Conservation (phyloP, 768 basidiomycete species). For the Tricholoma hemisulphureum region DNA sequence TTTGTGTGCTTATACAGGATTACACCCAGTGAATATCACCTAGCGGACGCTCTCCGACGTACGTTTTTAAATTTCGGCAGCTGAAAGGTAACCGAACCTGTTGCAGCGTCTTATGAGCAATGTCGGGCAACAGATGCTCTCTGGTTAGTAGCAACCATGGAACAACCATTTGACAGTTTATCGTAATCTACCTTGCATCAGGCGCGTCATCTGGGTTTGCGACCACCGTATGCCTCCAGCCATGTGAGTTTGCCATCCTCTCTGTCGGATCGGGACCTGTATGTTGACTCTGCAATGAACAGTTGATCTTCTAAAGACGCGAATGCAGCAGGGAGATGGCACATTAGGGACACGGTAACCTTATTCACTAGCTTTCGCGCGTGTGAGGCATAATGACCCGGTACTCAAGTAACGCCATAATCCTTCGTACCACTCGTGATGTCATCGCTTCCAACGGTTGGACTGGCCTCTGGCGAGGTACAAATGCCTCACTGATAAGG, state of each 20-base stretch:
- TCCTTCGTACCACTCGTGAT: slow-evolving; percentile 51
- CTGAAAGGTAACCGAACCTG: neutral
- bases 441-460: slow-evolving; percentile 66
- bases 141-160: slow-evolving; percentile 45
- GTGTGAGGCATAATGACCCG: slow-evolving; percentile 27
- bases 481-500: slow-evolving; percentile 76
- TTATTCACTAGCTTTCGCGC: neutral
- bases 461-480: slow-evolving; percentile 85
- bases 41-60: neutral
- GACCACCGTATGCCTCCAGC: slow-evolving; percentile 73
- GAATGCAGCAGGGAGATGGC: slow-evolving; percentile 79
- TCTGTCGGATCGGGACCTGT: neutral
- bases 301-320: slow-evolving; percentile 94
- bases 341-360: slow-evolving; percentile 30
- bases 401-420: slow-evolving; percentile 25
- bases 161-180: neutral
- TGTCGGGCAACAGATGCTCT: slow-evolving; percentile 65
- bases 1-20: neutral
- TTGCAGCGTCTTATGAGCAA: slow-evolving; percentile 49
- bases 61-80: neutral
- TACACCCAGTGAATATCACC: neutral
- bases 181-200: slow-evolving; percentile 24
- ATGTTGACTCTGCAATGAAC: neutral
- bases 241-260: slow-evolving; percentile 48
- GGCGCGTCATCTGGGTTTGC: slow-evolving; percentile 79